phyloP scores from a whole-genome alignment of 768 basidiomycete species.

The Hortiboletus flavorubellus region DNA sequence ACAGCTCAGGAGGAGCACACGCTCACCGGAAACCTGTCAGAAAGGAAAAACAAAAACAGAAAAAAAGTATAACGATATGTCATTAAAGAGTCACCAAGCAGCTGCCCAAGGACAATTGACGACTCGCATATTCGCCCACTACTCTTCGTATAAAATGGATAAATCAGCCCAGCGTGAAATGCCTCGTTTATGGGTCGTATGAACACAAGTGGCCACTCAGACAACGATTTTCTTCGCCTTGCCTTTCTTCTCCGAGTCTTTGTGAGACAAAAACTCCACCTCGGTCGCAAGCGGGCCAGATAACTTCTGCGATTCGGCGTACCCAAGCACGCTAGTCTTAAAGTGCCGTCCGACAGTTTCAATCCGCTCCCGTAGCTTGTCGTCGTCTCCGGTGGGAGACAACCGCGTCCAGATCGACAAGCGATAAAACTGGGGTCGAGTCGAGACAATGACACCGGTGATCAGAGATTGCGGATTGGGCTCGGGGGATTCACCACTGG shows the following conservation, averaged over 20 bases:
- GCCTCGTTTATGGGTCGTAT: conserved; percentile 14
- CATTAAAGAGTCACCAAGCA: conserved; percentile 25
- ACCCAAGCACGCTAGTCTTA: conserved; percentile 88
- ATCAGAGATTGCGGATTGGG: conserved; percentile 58
- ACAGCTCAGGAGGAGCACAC: neutral
- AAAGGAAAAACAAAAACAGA: neutral
- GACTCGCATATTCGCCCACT: conserved; percentile 19
- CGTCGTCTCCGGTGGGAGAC: conserved; percentile 56
- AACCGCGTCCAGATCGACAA: conserved; percentile 96
- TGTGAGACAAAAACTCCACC: conserved; percentile 92
- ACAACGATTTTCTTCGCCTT: conserved; percentile 80
- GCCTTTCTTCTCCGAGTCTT: conserved; percentile 93
- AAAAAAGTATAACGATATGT: conserved; percentile 18
- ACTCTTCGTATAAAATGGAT: conserved; percentile 29
- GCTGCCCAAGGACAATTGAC: conserved; percentile 17
- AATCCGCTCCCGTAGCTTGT: conserved; percentile 74
- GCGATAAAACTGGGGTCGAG: conserved; percentile 93
- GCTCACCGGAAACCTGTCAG: conserved; percentile 5
- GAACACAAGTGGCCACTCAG: conserved; percentile 32
- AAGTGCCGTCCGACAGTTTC: conserved; percentile 86
- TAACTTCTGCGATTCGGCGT: conserved; percentile 65
- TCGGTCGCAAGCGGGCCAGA: conserved; percentile 89
- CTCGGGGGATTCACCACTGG: conserved; percentile 40
- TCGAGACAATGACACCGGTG: conserved; percentile 93
- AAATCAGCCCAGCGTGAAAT: conserved; percentile 27